Evolutionary conservation across 176 grass and related monocot species (phyloP).

Genomic region (Aegilops sharonensis): DNA sequence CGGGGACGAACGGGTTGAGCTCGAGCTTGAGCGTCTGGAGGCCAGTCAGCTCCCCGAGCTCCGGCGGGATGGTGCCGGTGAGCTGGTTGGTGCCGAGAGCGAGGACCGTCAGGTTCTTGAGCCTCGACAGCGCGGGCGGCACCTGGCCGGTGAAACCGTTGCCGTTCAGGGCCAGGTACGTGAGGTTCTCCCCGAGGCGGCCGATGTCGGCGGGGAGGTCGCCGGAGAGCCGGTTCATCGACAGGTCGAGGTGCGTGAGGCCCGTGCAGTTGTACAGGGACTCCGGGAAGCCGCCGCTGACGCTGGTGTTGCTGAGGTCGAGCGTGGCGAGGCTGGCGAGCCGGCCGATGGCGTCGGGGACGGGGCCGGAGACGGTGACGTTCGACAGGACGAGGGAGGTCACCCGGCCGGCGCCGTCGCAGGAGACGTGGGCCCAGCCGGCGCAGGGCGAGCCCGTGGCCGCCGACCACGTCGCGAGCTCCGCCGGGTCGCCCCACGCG

Average conservation of each 20-base stretch:
- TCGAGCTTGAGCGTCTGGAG: constrained; percentile 52
- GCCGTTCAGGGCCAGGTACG: constrained; percentile 12
- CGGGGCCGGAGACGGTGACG: constrained; percentile 20
- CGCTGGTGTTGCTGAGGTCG: constrained; percentile 53
- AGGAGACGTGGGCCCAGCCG: constrained; percentile 25
- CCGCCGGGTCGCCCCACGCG: constrained; percentile 38
- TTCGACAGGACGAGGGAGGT: constrained; percentile 28
- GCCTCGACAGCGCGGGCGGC: constrained; percentile 6
- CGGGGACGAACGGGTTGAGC: constrained; percentile 30
- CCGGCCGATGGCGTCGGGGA: constrained; percentile 53
- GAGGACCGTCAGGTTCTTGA: constrained; percentile 39
- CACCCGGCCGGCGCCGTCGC: constrained; percentile 27
- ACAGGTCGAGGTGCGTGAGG: constrained; percentile 42
- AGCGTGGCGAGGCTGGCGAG: constrained; percentile 48
- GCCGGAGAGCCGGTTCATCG: constrained; percentile 29
- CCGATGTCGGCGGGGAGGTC: constrained; percentile 49
- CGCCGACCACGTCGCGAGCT: constrained; percentile 39
- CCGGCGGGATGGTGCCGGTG: constrained; percentile 50
- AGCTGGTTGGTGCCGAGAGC: constrained; percentile 39
- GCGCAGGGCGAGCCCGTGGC: not conserved
- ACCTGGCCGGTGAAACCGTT: constrained; percentile 35
- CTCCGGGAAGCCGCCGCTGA: constrained; percentile 48
- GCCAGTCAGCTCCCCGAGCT: constrained; percentile 44
- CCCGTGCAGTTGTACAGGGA: constrained; percentile 51
- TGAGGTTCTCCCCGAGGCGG: constrained; percentile 17